Evolutionary conservation across 345 rosid genomes (phyloP), one percentile per base, ranked within the genome.

Genomic region (Lepidium africanum): DNA sequence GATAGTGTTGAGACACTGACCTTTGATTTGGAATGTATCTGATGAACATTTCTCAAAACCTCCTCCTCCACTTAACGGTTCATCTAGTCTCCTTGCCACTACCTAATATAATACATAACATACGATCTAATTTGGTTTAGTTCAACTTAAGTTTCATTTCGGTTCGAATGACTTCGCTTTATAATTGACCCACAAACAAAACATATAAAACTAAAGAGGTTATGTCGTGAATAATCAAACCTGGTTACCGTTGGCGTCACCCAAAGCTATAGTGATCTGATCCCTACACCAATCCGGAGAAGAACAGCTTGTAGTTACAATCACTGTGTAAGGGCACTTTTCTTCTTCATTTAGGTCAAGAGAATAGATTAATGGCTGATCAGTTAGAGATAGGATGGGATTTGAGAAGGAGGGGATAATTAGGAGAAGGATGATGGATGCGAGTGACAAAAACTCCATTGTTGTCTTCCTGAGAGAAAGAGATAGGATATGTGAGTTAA

Each of bases 21-120:
- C 74, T 59, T 69, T 69, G 43, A 69, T 50, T 59, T 69, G 67
- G 65, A 85, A 92, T 2, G 90, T 89, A 66, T 90, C 93, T 4
- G 86, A 73, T 2, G 98, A 92, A 61, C 75, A 70, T 61, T 70
- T 70, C 46, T 70, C 15, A 4, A 70, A 70, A 52, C 75, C 75
- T 21, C 67, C 60, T 61, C 68, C 52, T 50, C 25, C 51, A 38
- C 25, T 61, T 61, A 61, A 35, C 10, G 68, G 47, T 61, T 70
- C 55, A 16, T 70, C 46, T 70, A 70, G 62, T 53, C 62, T 51
- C 16, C n/a, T 16, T 61, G 62, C 67, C 3, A 61, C 39, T 37
- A 70, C 75, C 68, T 41, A 60, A 9, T 5, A 23, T 5, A 30
- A 1, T 30, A 30, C 33, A 30, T 30, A 30, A 30, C 33, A 6